Evolutionary conservation across 495 filamentous ascomycete genomes (phyloP), one percentile per base, ranked within the genome.

Genomic region (Penicillium cataractarum): DNA sequence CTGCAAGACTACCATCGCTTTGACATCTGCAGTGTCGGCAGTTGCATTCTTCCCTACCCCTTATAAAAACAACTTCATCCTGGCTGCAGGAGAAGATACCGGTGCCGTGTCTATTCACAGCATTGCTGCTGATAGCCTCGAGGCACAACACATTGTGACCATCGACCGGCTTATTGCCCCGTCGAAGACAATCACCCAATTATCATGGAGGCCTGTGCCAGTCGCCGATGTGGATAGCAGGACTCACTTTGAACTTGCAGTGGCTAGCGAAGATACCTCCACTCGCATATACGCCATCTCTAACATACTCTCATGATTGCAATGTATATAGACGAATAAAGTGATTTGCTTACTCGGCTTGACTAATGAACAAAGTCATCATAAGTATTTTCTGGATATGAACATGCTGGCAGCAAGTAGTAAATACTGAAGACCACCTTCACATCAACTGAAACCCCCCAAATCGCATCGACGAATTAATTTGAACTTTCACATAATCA

Each of bases 251-350:
- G 84, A 91, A 71, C 77, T 96, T 65, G 92, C 90, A 7, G 83
- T 96, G 60, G 89, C 89, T 42, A 93, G 92, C 60, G 92, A 94
- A 71, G 93, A 97, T 74, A 84, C 83, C 49, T 93, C 92, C 52
- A 78, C 92, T 35, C 83, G 92, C 63, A 81, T 97, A 72, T 91
- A 90, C 76, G 76, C 76, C 40, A 74, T 92, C 57, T 74, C 74
- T 5, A 68, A 76, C 40, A 66, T 79, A 58, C 48, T 67, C 21
- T 67, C 57, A 65, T 75, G 60, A 66, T 62, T 53, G 17, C 46
- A 29, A 50, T 61, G 27, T 70, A 71, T 44, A 61, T 69, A 72
- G 40, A 58, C 33, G 54, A 8, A 46, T 46, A 24, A 4, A 46
- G 21, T 12, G 19, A 2, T 22, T 46, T 2, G 42, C 21, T 46